Evolutionary conservation across 495 filamentous ascomycete species (phyloP).

Genomic region (Elasticomyces elasticus): DNA sequence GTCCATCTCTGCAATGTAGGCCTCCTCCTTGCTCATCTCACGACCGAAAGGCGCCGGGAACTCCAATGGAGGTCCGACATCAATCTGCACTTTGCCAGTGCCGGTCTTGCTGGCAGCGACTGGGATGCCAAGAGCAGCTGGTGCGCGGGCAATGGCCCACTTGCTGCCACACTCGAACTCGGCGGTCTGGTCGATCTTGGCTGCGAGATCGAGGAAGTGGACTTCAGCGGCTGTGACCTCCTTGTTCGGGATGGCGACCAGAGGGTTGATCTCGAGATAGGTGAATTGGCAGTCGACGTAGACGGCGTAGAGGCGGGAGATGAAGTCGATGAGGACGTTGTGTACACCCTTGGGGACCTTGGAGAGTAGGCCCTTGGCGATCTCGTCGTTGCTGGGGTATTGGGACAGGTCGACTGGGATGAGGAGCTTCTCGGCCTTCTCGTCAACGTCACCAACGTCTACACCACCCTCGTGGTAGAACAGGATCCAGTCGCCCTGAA

Average conservation of each 20-base stretch:
- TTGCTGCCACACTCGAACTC: slow-evolving; percentile 99
- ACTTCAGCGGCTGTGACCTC: slow-evolving; percentile 86
- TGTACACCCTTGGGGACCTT: slow-evolving; percentile 94
- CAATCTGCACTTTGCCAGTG: slow-evolving; percentile 78
- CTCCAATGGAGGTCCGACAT: slow-evolving; percentile 95
- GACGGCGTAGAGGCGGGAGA: slow-evolving; percentile 84
- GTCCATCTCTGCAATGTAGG: slow-evolving; percentile 95
- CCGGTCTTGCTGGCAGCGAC: slow-evolving; percentile 43
- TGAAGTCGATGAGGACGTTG: slow-evolving; percentile 98
- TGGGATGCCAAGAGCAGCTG: slow-evolving; percentile 73
- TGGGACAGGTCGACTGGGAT: slow-evolving; percentile 90
- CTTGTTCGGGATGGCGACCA: slow-evolving; percentile 94
- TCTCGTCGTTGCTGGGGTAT: slow-evolving; percentile 92
- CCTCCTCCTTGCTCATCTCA: slow-evolving; percentile 95
- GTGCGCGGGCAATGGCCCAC: slow-evolving; percentile 90
- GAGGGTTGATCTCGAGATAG: slow-evolving; percentile 98
- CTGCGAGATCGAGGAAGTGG: slow-evolving; percentile 95
- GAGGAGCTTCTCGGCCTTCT: slow-evolving; percentile 95
- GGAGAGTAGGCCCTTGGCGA: slow-evolving; percentile 70
- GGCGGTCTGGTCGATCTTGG: slow-evolving; percentile 97
- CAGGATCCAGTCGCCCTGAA: slow-evolving; percentile 95
- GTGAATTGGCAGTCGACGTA: slow-evolving; percentile 99
- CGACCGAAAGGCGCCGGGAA: slow-evolving; percentile 98
- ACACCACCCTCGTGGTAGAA: slow-evolving; percentile 99
- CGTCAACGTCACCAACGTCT: slow-evolving; percentile 97